Evolutionary conservation across 2,329 filamentous ascomycete genomes (phyloP).

Genomic region (Trichoderma sp.): DNA sequence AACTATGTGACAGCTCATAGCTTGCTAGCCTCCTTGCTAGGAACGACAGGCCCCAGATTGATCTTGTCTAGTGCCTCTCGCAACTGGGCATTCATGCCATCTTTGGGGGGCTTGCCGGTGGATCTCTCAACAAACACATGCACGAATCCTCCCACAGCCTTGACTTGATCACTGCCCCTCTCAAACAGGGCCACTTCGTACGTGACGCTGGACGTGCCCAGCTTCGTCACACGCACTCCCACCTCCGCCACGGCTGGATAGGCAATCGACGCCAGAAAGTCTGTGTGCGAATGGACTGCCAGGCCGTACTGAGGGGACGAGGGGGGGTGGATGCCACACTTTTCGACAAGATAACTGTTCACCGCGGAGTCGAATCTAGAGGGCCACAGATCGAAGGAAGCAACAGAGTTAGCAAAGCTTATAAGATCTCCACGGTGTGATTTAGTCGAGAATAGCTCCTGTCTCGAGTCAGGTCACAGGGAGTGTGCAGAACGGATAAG

Average conservation of each 20-base stretch:
- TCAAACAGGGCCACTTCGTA: constrained; percentile 91
- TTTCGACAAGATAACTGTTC: constrained; percentile 81
- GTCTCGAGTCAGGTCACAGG: background rate
- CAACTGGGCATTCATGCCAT: constrained; percentile 64
- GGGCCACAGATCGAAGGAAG: background rate
- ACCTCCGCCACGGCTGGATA: constrained; percentile 84
- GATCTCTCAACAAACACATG: constrained; percentile 85
- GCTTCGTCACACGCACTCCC: constrained; percentile 76
- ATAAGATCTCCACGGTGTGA: background rate
- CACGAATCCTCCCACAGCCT: constrained; percentile 81
- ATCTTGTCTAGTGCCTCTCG: constrained; percentile 62
- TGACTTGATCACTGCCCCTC: constrained; percentile 69
- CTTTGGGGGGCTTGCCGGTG: constrained; percentile 65
- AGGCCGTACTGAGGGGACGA: constrained; percentile 74
- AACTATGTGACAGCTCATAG: constrained; percentile 6
- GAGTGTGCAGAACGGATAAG: constrained; percentile 1
- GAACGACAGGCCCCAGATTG: constrained; percentile 37
- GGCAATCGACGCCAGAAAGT: constrained; percentile 79
- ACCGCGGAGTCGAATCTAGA: constrained; percentile 81
- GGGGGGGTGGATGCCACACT: constrained; percentile 72
- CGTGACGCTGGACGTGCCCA: constrained; percentile 83
- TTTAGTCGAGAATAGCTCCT: background rate
- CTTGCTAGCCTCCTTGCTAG: constrained; percentile 24
- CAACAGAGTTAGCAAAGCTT: constrained; percentile 3
- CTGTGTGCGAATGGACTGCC: constrained; percentile 80